Evolutionary conservation across 2,329 filamentous ascomycete species (phyloP).

Genomic region (Aureobasidium namibiae): DNA sequence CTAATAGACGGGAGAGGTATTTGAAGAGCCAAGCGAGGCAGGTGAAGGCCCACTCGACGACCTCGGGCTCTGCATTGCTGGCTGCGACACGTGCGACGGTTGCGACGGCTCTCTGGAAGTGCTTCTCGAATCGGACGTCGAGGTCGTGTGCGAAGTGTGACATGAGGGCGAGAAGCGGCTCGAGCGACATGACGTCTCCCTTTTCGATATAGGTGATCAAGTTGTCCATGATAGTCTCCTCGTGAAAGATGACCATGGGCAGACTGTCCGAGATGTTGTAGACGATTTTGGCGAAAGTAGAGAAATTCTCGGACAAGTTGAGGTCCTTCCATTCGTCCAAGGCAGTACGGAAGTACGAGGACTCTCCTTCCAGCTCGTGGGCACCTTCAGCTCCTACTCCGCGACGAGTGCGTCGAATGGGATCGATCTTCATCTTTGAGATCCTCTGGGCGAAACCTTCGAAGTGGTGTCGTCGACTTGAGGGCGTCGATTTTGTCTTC

Average conservation of each 20-base stretch:
- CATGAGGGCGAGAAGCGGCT: constrained; percentile 79
- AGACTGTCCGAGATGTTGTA: constrained; percentile 78
- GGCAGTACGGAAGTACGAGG: constrained; percentile 76
- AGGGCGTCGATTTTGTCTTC: constrained; percentile 59
- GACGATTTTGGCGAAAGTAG: constrained; percentile 65
- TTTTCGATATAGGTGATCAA: constrained; percentile 68
- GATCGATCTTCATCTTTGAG: constrained; percentile 86
- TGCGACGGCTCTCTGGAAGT: constrained; percentile 68
- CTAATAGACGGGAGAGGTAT: constrained; percentile 80
- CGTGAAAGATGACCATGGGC: constrained; percentile 84
- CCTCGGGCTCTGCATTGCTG: constrained; percentile 63
- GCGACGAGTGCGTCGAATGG: constrained; percentile 72
- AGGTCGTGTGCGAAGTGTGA: constrained; percentile 93
- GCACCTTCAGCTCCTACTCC: constrained; percentile 34
- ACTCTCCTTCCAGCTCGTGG: constrained; percentile 71
- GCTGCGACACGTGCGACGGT: constrained; percentile 72
- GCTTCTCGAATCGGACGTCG: constrained; percentile 76
- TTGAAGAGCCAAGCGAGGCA: constrained; percentile 95
- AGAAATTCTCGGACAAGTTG: constrained; percentile 78
- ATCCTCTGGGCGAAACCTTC: constrained; percentile 87
- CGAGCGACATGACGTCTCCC: constrained; percentile 70
- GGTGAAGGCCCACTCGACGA: constrained; percentile 97
- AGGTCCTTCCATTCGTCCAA: constrained; percentile 85
- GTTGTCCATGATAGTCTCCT: constrained; percentile 72
- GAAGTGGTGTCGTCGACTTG: constrained; percentile 80